Evolutionary conservation across 2,329 filamentous ascomycete genomes (phyloP), one percentile per base, ranked within the genome.

Genomic region (Botrytis paeoniae): DNA sequence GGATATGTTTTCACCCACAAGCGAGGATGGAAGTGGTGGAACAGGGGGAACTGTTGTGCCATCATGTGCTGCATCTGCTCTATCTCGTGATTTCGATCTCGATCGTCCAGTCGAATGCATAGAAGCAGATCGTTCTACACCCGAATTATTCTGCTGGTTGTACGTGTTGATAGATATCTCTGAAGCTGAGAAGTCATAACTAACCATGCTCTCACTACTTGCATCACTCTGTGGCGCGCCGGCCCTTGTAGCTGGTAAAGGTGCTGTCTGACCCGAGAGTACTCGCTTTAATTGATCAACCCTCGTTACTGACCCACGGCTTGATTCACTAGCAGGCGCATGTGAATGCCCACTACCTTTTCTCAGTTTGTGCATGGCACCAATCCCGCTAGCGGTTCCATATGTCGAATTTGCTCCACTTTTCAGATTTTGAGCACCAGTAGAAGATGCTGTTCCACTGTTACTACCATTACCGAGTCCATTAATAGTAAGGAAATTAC

Each of bases 201-300:
- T 92, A 75, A 91, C 87, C 85, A 93, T 88, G 80, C 90, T 93
- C 71, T 93, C 91, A 73, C 84, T 86, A 78, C 85, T 89, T 71
- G 85, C 87, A 76, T 85, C 84, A 73, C 87, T 88, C 69, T 86
- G 82, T 39, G 82, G 80, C 69, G 82, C 80, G 57, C 83, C 81
- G 63, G 81, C 82, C 82, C 82, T 74, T 59, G 77, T 77, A 45
- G 69, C 60, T 83, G 84, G 54, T 81, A 81, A 5, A 79, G 80
- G 69, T 48, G 77, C 74, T 45, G 83, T 77, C 60, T 87, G 86
- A 48, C 89, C 89, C 0, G 86, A 85, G 25, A 91, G 82, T 29
- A 89, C 87, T 80, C 86, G 87, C 83, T 88, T 91, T 70, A 91
- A 84, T 79, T 91, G 89, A 75, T 90, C 88, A 25, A 91, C 87